These are phyloP conservation scores for Microcyclospora tardicrescens DNA, from an alignment of 2,329 filamentous ascomycete genomes.

Conservation along the genomic window DNA sequence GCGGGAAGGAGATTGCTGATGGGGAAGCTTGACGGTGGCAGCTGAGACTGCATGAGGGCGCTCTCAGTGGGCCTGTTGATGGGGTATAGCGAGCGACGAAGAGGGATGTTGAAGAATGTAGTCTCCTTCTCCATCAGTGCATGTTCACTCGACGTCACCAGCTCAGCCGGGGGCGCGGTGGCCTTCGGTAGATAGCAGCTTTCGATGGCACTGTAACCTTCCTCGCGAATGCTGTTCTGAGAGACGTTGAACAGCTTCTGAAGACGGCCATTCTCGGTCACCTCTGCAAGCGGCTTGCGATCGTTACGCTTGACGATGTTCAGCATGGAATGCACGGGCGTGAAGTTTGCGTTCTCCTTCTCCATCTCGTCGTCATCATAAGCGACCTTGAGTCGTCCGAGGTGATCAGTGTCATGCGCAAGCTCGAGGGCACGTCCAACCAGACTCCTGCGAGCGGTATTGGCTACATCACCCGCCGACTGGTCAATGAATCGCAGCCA, in stretches of 20 bases:
- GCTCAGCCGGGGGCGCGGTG: slow-evolving; percentile 72
- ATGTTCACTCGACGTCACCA: slow-evolving; percentile 59
- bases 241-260: slow-evolving; percentile 69
- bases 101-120: slow-evolving; percentile 62
- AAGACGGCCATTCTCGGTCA: slow-evolving; percentile 61
- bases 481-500: slow-evolving; percentile 80
- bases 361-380: slow-evolving; percentile 53
- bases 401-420: slow-evolving; percentile 35
- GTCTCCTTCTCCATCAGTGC: slow-evolving; percentile 53
- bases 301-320: slow-evolving; percentile 62
- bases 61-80: slow-evolving; percentile 51
- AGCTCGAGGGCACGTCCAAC: slow-evolving; percentile 61
- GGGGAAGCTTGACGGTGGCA: slow-evolving; percentile 54
- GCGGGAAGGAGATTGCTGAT: slow-evolving; percentile 54
- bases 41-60: slow-evolving; percentile 58
- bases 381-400: slow-evolving; percentile 52
- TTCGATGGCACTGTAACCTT: slow-evolving; percentile 67
- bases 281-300: slow-evolving; percentile 52
- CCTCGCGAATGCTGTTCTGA: slow-evolving; percentile 48
- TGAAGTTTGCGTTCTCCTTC: slow-evolving; percentile 38
- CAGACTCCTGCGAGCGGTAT: slow-evolving; percentile 54
- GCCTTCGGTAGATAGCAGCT: slow-evolving; percentile 66
- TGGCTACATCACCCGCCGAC: slow-evolving; percentile 59
- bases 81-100: slow-evolving; percentile 67
- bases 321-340: slow-evolving; percentile 66